Conservation (phyloP, 768 basidiomycete genomes). For the Cystobasidium onofrii region DNA sequence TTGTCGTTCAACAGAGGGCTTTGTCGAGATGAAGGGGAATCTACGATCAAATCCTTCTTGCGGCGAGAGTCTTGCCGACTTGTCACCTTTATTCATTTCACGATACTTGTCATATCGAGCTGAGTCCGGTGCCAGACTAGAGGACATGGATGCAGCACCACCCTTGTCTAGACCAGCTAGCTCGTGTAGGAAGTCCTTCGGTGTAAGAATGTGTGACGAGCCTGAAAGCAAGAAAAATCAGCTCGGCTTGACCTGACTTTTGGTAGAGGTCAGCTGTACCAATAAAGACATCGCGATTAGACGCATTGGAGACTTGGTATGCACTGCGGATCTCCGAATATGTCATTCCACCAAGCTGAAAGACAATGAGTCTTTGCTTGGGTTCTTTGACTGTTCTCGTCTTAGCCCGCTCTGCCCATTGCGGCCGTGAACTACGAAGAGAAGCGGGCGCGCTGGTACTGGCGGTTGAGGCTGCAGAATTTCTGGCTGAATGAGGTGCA, state of each 20-base stretch:
- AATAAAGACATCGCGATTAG: conserved; percentile 78
- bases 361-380: conserved; percentile 69
- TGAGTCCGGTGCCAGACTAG: conserved; percentile 9
- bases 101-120: conserved; percentile 30
- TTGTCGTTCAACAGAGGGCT: conserved; percentile 6
- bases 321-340: conserved; percentile 88
- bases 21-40: conserved; percentile 23
- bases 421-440: conserved; percentile 57
- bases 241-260: too few species aligned
- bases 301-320: conserved; percentile 61
- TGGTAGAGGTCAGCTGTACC: too few species aligned
- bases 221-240: conserved; percentile 47
- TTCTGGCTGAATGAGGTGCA: conserved; percentile 51
- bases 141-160: conserved; percentile 18
- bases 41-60: conserved; percentile 27
- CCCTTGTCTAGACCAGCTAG: conserved; percentile 72
- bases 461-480: conserved; percentile 9
- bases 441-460: conserved; percentile 52
- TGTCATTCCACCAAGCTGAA: conserved; percentile 89
- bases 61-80: not conserved
- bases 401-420: conserved; percentile 36
- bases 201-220: conserved; percentile 78
- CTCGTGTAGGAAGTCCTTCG: conserved; percentile 74
- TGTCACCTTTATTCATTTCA: conserved; percentile 20
- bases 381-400: conserved; percentile 50